Evolutionary conservation across 345 rosid genomes (phyloP).

Genomic region (Eutrema yunnanense): DNA sequence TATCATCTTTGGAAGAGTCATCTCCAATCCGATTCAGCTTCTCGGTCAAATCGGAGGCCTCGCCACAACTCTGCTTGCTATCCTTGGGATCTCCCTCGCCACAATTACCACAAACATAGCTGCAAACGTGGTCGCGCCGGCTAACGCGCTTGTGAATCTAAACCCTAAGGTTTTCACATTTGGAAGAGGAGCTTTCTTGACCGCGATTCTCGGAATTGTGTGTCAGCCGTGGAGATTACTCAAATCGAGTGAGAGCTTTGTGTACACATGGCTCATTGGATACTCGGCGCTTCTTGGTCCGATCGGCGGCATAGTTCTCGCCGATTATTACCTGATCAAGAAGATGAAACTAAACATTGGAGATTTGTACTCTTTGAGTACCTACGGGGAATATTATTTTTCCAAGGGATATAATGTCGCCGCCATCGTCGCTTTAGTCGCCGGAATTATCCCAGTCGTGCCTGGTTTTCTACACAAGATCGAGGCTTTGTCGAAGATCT

Average conservation of each 20-base stretch:
- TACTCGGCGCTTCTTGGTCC: constrained; percentile 92
- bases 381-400: constrained; percentile 58
- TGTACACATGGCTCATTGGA: constrained; percentile 87
- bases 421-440: constrained; percentile 49
- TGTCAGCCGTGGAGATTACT: constrained; percentile 91
- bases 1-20: constrained; percentile 69
- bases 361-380: constrained; percentile 58
- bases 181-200: constrained; percentile 70
- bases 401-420: constrained; percentile 58
- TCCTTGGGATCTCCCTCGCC: constrained; percentile 75
- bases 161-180: constrained; percentile 79
- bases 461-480: constrained; percentile 80
- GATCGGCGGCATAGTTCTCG: constrained; percentile 64
- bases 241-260: constrained; percentile 87
- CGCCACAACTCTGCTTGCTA: constrained; percentile 51
- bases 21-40: constrained; percentile 77
- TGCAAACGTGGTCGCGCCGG: constrained; percentile 91
- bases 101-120: constrained; percentile 89
- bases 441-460: constrained; percentile 74
- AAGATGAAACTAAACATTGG: constrained; percentile 36
- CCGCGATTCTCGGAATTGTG: constrained; percentile 75
- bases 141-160: constrained; percentile 84
- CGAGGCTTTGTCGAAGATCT: constrained; percentile 39
- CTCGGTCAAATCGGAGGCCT: constrained; percentile 69
- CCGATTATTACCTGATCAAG: constrained; percentile 70